Evolutionary conservation across 306 rosid genomes (phyloP).

Genomic region (Trifolium fragiferum): DNA sequence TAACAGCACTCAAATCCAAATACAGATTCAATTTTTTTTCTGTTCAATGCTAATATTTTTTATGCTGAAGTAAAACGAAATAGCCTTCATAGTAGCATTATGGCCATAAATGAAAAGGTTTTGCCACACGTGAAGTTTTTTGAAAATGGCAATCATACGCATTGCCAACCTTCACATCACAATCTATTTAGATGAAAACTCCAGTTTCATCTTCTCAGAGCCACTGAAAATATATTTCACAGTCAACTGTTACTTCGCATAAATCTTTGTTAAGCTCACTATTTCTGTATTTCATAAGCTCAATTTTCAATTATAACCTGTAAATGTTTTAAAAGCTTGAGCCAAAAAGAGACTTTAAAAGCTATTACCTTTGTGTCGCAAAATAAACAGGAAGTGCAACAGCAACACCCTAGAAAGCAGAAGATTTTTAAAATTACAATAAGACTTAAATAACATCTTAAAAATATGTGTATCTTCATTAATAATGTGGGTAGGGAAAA

Average conservation of each 20-base stretch:
- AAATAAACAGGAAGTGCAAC: slow-evolving; percentile 98
- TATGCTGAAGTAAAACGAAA: slow-evolving; percentile 17
- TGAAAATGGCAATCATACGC: slow-evolving; percentile 14
- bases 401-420: slow-evolving; percentile 76
- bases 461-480: not conserved
- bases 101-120: slow-evolving; percentile 32
- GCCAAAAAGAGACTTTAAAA: slow-evolving; percentile 26
- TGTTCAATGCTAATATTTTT: not conserved
- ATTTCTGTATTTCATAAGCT: slow-evolving; percentile 14
- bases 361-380: slow-evolving; percentile 86
- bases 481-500: slow-evolving; percentile 14
- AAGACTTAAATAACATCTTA: not conserved
- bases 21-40: slow-evolving; percentile 26
- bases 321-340: slow-evolving; percentile 27
- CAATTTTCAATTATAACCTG: slow-evolving; percentile 17
- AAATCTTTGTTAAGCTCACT: slow-evolving; percentile 26
- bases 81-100: not conserved
- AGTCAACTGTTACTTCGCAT: slow-evolving; percentile 27
- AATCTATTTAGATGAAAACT: slow-evolving; percentile 27
- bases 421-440: slow-evolving; percentile 40
- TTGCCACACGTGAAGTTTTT: not conserved
- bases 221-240: slow-evolving; percentile 28
- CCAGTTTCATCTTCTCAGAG: slow-evolving; percentile 34
- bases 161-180: slow-evolving; percentile 16
- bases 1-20: slow-evolving; percentile 34